These are phyloP conservation scores for Encephalitozoon hellem DNA, from an alignment of 371 early-diverging fungal species.

Conservation along the genomic window DNA sequence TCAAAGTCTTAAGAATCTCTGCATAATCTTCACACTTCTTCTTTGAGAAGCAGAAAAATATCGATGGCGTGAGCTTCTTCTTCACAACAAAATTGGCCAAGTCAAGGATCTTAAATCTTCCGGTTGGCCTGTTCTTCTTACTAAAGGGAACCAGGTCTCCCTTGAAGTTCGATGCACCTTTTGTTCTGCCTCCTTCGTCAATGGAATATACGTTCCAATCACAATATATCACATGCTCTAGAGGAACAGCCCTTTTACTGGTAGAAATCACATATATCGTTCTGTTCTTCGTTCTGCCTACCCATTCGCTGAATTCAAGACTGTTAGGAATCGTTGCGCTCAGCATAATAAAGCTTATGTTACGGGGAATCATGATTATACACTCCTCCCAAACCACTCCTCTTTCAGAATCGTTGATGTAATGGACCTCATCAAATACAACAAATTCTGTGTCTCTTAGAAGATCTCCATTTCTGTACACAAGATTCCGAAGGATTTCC, in stretches of 20 bases:
- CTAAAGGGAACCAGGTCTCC: not conserved
- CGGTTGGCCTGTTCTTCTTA: constrained; percentile 41
- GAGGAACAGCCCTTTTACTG: constrained; percentile 81
- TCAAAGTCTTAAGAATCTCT: constrained; percentile 30
- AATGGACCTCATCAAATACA: constrained; percentile 98
- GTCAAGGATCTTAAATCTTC: constrained; percentile 41
- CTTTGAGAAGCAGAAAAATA: constrained; percentile 60
- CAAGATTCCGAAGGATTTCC: constrained; percentile 90
- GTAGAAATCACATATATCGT: constrained; percentile 94
- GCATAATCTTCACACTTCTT: constrained; percentile 48
- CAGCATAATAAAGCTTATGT: constrained; percentile 70
- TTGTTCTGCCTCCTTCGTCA: constrained; percentile 7
- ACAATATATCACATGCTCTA: constrained; percentile 77
- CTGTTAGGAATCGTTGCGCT: constrained; percentile 98
- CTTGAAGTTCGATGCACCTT: constrained; percentile 24
- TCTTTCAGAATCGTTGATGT: constrained; percentile 86
- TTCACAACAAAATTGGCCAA: constrained; percentile 49
- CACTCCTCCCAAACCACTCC: constrained; percentile 99
- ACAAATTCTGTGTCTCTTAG: constrained; percentile 95
- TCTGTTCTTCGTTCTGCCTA: constrained; percentile 88
- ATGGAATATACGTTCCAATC: constrained; percentile 39
- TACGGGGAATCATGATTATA: constrained; percentile 82
- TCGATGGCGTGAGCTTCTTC: constrained; percentile 44
- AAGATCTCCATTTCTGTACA: constrained; percentile 87
- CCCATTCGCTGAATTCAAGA: constrained; percentile 95